phyloP scores from a whole-genome alignment of 768 basidiomycete genomes.

The Agaricus sinodeliciosus region DNA sequence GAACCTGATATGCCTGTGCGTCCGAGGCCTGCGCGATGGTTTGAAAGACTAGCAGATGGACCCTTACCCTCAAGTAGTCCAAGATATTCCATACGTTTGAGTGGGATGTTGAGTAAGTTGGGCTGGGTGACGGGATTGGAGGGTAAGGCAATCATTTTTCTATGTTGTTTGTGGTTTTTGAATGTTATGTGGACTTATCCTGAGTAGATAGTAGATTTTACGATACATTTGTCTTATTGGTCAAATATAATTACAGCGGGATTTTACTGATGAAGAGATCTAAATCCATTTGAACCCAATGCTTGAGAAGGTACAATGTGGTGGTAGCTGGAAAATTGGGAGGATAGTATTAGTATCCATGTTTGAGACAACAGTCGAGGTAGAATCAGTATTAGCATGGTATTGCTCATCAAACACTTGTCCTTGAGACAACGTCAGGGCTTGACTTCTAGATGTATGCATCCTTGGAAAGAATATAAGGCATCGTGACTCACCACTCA shows the following conservation, averaged over 20 bases:
- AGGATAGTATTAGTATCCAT: background rate
- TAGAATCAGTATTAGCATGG: conserved; percentile 87
- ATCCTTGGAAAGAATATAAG: conserved; percentile 37
- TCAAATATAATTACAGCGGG: background rate
- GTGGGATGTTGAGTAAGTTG: conserved; percentile 21
- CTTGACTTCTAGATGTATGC: conserved; percentile 85
- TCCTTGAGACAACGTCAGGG: conserved; percentile 76
- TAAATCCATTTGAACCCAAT: background rate
- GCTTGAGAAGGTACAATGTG: background rate
- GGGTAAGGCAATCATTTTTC: conserved; percentile 23
- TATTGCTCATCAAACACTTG: conserved; percentile 59
- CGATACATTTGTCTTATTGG: background rate
- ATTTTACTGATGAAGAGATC: background rate
- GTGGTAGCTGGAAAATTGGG: conserved; percentile 1
- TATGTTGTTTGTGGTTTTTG: conserved; percentile 49
- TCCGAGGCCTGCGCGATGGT: conserved; percentile 32
- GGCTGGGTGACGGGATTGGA: conserved; percentile 25
- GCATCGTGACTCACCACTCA: conserved; percentile 20
- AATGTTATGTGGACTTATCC: conserved; percentile 39
- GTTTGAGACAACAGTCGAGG: background rate
- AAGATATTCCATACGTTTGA: conserved; percentile 18
- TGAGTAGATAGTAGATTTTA: background rate
- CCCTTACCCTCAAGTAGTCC: conserved; percentile 15
- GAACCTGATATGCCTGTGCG: conserved; percentile 34
- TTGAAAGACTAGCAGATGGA: conserved; percentile 41